Percentiles rank a stretch among this genome's conserved stretches.
phyloP scores from a whole-genome alignment of 331 rosid genomes.

The Pyrus hybrid region DNA sequence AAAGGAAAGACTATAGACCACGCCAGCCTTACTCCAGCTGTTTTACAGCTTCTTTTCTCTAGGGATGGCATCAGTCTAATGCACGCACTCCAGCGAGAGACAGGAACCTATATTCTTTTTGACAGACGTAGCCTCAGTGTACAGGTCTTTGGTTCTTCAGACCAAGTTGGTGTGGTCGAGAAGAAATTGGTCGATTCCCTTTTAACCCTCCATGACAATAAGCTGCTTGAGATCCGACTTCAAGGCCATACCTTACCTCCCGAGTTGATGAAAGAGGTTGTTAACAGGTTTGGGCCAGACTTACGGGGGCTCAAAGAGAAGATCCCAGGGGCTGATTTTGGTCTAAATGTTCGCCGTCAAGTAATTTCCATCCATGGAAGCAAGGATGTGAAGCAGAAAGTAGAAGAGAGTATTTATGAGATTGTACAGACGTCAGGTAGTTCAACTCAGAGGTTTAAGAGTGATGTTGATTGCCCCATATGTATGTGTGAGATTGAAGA shows the following conservation, averaged over 20 bases:
- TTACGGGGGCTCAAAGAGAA: constrained; percentile 60
- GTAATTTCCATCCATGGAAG: constrained; percentile 44
- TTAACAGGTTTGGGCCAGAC: constrained; percentile 74
- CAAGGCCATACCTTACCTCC: constrained; percentile 63
- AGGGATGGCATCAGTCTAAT: constrained; percentile 60
- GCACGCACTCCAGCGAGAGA: constrained; percentile 54
- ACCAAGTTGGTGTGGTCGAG: constrained; percentile 43
- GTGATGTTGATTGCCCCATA: constrained; percentile 58
- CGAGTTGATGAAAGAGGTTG: constrained; percentile 77
- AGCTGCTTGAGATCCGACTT: constrained; percentile 61
- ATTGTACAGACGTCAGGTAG: constrained; percentile 31
- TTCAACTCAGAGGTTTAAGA: constrained; percentile 23
- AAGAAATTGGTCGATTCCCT: constrained; percentile 58
- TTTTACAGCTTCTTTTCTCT: constrained; percentile 53
- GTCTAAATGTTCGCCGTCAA: constrained; percentile 52
- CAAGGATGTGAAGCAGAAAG: constrained; percentile 63
- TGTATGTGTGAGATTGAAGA: constrained; percentile 91
- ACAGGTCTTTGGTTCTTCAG: constrained; percentile 55
- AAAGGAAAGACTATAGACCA: constrained; percentile 61
- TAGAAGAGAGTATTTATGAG: constrained; percentile 50
- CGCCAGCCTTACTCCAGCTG: constrained; percentile 52
- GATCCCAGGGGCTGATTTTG: constrained; percentile 58
- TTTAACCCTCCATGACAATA: constrained; percentile 49
- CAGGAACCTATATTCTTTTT: constrained; percentile 54
- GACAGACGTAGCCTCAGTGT: constrained; percentile 52